phyloP scores from a whole-genome alignment of 139 green algal genomes.

The Chlamydomonas schloesseri region DNA sequence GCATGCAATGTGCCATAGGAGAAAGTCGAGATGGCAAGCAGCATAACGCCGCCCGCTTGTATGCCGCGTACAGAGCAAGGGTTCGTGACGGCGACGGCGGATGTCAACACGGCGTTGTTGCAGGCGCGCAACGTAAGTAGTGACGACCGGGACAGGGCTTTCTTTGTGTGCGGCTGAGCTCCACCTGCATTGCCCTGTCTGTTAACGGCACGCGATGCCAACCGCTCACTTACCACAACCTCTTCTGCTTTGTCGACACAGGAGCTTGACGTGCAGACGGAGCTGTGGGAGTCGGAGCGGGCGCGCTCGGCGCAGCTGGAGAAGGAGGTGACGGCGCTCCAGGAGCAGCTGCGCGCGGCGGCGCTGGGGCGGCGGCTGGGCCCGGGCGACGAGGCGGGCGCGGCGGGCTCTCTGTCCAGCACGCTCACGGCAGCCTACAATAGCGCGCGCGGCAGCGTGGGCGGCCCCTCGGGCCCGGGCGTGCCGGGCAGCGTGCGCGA shows the following conservation, averaged over 20 bases:
- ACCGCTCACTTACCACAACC: not conserved
- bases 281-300: slow-evolving; percentile 40
- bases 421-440: not conserved
- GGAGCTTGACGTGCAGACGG: slow-evolving; percentile 44
- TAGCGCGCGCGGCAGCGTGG: not conserved
- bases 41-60: too few relatives aligned
- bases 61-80: slow-evolving; percentile 1
- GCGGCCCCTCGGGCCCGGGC: not conserved
- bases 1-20: too few relatives aligned
- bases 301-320: slow-evolving; percentile 28
- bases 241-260: not conserved
- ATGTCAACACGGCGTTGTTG: slow-evolving; percentile 7
- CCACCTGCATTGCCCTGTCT: too few relatives aligned
- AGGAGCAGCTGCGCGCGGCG: slow-evolving; percentile 24
- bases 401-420: not conserved
- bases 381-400: not conserved
- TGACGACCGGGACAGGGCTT: too few relatives aligned
- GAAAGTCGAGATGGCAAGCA: too few relatives aligned
- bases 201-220: too few relatives aligned
- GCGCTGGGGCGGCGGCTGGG: slow-evolving; percentile 13
- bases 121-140: slow-evolving; percentile 26
- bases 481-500: not conserved
- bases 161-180: too few relatives aligned
- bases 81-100: not conserved
- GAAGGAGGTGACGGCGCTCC: slow-evolving; percentile 22